Percentiles rank a stretch among this genome's conserved stretches.
Evolutionary conservation across 106 monocot genomes (phyloP).

Genomic region (Hemerocallis citrina): DNA sequence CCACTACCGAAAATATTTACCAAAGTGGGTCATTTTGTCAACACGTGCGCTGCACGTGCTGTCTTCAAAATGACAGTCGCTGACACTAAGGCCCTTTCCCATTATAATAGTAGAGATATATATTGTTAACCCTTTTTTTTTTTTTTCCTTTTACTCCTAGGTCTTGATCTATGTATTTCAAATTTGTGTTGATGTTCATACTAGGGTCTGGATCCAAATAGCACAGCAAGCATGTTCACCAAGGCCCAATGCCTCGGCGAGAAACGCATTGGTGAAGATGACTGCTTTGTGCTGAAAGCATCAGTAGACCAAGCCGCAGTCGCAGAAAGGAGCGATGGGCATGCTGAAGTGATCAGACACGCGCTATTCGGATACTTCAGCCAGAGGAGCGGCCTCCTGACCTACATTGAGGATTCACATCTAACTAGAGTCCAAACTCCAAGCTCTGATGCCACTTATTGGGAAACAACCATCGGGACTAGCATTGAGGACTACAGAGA

Average conservation of each 20-base stretch:
- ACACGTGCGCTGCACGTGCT: no score
- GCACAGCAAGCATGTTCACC: slow-evolving; percentile 45
- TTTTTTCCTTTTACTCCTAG: no score
- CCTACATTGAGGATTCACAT: slow-evolving; percentile 51
- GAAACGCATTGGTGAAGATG: slow-evolving; percentile 33
- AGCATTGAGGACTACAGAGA: slow-evolving; percentile 36
- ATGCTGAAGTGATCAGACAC: slow-evolving; percentile 53
- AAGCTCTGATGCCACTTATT: slow-evolving; percentile 26
- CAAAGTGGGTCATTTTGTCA: no score
- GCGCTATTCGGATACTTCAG: slow-evolving; percentile 59
- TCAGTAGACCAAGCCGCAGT: slow-evolving; percentile 21
- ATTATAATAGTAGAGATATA: no score
- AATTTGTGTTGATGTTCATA: no score
- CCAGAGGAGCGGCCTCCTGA: slow-evolving; percentile 51
- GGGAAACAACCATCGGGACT: slow-evolving; percentile 56
- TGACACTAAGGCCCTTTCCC: no score
- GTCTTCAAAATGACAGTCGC: no score
- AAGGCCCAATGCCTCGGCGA: slow-evolving; percentile 45
- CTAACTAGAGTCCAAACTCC: slow-evolving; percentile 35
- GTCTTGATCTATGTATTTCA: no score
- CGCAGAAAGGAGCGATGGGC: slow-evolving; percentile 27
- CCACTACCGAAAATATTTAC: no score
- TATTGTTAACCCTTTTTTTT: no score
- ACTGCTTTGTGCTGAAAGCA: slow-evolving; percentile 62
- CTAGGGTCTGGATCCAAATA: slow-evolving; percentile 56